Base-by-base conservation (phyloP, 108 stramenopile genomes). In the Parietichytrium sp. region DNA sequence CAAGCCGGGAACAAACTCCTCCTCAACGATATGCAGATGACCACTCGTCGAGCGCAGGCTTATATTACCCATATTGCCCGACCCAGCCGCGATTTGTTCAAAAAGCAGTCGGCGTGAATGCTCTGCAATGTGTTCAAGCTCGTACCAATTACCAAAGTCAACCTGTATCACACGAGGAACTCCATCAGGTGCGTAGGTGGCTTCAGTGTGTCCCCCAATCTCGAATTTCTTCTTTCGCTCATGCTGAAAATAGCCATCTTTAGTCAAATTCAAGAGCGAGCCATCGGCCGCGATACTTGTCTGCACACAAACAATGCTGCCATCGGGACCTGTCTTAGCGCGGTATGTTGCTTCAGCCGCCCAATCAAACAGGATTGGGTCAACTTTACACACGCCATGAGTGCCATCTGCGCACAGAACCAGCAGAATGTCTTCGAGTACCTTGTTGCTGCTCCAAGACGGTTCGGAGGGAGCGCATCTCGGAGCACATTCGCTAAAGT, bases 401-500 rank as follows among this genome's bases (percentile, higher is more conserved):
- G 10, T 20, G 13, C 38, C 38, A n/a, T 33, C 61, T 10, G 61
- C 61, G 42, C 61, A 72, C n/a, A 72, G 61, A 1, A 45, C 61
- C 0, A 72, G 42, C 1, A 72, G 10, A 33, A 72, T 16, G 8
- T 25, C 61, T 1, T 72, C 38, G 13, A 72, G 23, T 6, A 6
- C 38, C 10, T 7, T 6, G 38, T 10, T 33, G 61, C 45, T 15
- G 42, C 38, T 45, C 61, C 61, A 72, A 20, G 20, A 15, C 42
- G 61, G 29, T 2, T 72, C 61, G 20, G 36, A 42, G 10, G 61
- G 38, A 16, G 36, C 61, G 1, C 10, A n/a, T 8, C 61, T 33
- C 61, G 61, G 61, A 7, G 45, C 10, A 72, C 45, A 33, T 20
- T 72, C 61, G 61, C 61, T 72, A n/a, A 72, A 33, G 20, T 72